Base-by-base conservation (phyloP, 371 early-diverging fungal genomes). In the Saksenaea vasiformis region DNA sequence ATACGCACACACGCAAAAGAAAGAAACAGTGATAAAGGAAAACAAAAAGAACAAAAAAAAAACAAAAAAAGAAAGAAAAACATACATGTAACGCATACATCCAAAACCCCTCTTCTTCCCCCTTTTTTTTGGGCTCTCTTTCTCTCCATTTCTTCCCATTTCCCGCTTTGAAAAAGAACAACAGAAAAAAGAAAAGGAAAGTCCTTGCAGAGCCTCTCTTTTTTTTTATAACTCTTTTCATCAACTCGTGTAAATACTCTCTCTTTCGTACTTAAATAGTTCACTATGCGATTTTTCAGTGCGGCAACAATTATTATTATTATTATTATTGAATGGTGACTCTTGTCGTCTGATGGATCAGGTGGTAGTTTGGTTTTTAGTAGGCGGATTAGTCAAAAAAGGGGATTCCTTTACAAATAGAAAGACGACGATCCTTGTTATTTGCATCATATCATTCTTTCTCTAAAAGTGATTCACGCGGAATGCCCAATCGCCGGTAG, bases 401-500 rank as follows among this genome's bases (percentile, higher is more conserved):
- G 31, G 7, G 31, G 7, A 31, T n/a, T n/a, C 31, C 31, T 7
- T 31, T 39, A 39, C 11, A 39, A 39, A 39, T 10, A 39, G 11
- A 39, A 11, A 39, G 11, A 39, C 37, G 13, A 37, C 37, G n/a
- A n/a, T 22, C 10, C 10, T 9, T 10, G 10, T 19, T 22, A 5
- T 1, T 22, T 3, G 26, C 7, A 22, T 9, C 22, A 19, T 19
- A 19, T 47, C 9, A 19, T 22, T 47, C 22, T 0, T 10, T 47
- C 44, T 22, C 72, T 90, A 92, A 73, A 98, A 98, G 67, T 93
- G 92, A 59, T 92, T 84, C 9, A 96, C 96, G 19, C 81, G 75
- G 73, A 98, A 98, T n/a, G 76, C 83, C 98, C 98, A 98, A 0
- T 77, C 79, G 26, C 97, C 96, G 15, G 85, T 86, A 1, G 73